Conservation (phyloP, 345 rosid genomes). For the Citropsis articulata region DNA sequence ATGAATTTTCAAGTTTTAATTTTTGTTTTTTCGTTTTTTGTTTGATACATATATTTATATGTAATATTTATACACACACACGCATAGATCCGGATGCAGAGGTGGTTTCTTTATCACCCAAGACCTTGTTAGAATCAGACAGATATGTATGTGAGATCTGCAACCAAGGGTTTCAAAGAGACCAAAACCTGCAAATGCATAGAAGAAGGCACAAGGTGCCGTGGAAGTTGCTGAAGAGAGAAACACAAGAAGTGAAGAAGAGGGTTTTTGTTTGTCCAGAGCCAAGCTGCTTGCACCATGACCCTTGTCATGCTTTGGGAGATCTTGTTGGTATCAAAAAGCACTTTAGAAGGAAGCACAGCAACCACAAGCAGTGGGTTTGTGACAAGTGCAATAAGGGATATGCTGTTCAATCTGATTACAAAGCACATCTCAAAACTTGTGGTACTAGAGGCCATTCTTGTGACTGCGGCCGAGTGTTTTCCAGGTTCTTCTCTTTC, state of each 20-base stretch:
- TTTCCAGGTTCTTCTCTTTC: conserved; percentile 54
- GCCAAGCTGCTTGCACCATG: conserved; percentile 73
- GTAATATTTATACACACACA: too few species aligned
- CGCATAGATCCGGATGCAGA: conserved; percentile 75
- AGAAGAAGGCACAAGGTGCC: conserved; percentile 84
- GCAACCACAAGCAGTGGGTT: conserved; percentile 79
- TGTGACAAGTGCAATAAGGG: conserved; percentile 79
- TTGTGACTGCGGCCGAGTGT: conserved; percentile 89
- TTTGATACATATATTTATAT: conserved; percentile 2
- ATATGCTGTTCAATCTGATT: conserved; percentile 86
- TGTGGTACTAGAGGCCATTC: conserved; percentile 90
- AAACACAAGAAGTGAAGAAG: conserved; percentile 62
- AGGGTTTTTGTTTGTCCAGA: conserved; percentile 83
- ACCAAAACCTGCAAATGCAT: conserved; percentile 90
- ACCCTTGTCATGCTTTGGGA: conserved; percentile 82
- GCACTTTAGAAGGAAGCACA: conserved; percentile 75
- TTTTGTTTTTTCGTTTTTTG: neutral
- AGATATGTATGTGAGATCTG: conserved; percentile 89
- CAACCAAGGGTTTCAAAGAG: conserved; percentile 85
- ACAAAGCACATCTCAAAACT: conserved; percentile 85
- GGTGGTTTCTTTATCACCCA: conserved; percentile 75
- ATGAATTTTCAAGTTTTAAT: neutral
- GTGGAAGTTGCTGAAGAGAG: conserved; percentile 81
- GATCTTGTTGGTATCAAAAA: conserved; percentile 87
- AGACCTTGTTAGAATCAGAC: conserved; percentile 72